phyloP scores from a whole-genome alignment of 495 filamentous ascomycete species.

The Tuber umbilicatum region DNA sequence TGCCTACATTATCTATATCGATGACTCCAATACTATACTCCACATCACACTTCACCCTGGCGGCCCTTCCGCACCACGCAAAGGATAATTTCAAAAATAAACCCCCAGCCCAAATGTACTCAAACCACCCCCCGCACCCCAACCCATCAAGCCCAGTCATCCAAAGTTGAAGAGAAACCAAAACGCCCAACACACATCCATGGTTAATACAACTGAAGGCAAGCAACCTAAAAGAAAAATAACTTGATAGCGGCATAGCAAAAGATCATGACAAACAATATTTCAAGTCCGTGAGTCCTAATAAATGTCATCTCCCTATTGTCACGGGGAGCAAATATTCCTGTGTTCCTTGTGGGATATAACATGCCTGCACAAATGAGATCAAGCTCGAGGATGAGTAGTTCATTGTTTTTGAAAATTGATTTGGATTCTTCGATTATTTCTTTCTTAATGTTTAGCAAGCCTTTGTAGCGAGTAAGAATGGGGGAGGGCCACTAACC shows the following conservation, averaged over 20 bases:
- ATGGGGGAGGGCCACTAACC: conserved; percentile 8
- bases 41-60: neutral
- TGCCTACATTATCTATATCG: neutral
- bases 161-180: neutral
- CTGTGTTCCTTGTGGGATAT: neutral
- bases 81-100: neutral
- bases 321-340: neutral
- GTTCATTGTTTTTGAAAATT: conserved; percentile 29
- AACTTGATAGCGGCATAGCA: neutral
- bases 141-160: neutral
- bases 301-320: neutral
- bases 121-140: neutral
- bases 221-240: neutral
- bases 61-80: neutral
- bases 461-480: neutral
- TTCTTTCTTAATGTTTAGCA: conserved; percentile 10
- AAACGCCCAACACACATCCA: neutral
- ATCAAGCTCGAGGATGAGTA: conserved; percentile 35
- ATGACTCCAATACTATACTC: neutral
- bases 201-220: neutral
- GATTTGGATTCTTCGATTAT: conserved; percentile 33
- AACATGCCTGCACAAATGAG: conserved; percentile 19
- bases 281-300: neutral
- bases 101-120: neutral
- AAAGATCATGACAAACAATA: neutral